A percentile compares a stretch with the other conserved stretches of the same genome.
phyloP scores from a whole-genome alignment of 345 rosid species.

The Populus euphratica region DNA sequence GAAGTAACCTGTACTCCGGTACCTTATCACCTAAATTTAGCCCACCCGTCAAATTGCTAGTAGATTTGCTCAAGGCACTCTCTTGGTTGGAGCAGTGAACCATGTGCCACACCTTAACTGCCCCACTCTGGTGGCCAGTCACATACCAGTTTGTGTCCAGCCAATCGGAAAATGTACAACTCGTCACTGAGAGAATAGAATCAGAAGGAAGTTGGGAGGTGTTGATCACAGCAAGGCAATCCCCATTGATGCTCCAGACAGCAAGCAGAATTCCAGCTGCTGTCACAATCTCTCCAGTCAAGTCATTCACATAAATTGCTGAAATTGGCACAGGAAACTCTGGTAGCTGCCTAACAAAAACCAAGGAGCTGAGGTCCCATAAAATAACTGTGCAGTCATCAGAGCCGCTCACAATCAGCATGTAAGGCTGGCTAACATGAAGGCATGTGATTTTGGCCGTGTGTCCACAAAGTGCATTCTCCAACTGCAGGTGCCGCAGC shows the following conservation, averaged over 20 bases:
- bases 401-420: constrained; percentile 92
- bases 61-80: constrained; percentile 42
- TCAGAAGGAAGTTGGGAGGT: constrained; percentile 97
- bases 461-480: constrained; percentile 85
- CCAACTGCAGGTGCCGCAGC: constrained; percentile 49
- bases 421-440: constrained; percentile 93
- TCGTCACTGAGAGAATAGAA: constrained; percentile 79
- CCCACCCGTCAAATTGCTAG: constrained; percentile 47
- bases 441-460: constrained; percentile 80
- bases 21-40: constrained; percentile 54
- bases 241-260: constrained; percentile 97
- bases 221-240: constrained; percentile 84
- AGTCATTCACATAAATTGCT: constrained; percentile 85
- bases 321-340: constrained; percentile 84
- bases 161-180: constrained; percentile 88
- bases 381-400: constrained; percentile 90
- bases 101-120: constrained; percentile 97
- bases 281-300: constrained; percentile 89
- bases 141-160: constrained; percentile 85
- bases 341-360: constrained; percentile 82
- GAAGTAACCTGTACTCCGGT: constrained; percentile 80
- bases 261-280: constrained; percentile 96
- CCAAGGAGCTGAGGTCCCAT: constrained; percentile 94
- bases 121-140: constrained; percentile 99
- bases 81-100: constrained; percentile 60